Evolutionary conservation across 2,329 filamentous ascomycete genomes (phyloP).

Genomic region (Cordyceps sp.): DNA sequence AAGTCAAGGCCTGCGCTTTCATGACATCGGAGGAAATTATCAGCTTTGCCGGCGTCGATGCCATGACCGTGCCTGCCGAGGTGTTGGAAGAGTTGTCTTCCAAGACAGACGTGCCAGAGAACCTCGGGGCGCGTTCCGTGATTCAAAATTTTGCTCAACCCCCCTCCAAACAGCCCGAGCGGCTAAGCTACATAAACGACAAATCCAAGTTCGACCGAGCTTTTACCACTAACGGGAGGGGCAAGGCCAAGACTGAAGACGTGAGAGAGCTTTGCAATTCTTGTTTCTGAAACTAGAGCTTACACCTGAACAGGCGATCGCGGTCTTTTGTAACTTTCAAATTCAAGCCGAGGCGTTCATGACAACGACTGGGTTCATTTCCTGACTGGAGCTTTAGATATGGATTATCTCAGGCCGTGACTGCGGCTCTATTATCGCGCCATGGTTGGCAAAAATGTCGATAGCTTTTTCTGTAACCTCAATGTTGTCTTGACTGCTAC

Average conservation of each 20-base stretch:
- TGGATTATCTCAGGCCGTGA: too few relatives aligned
- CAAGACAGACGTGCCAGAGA: neutral
- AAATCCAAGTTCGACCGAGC: neutral
- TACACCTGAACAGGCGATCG: neutral
- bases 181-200: neutral
- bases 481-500: too few relatives aligned
- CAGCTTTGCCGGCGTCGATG: neutral
- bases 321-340: neutral
- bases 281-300: neutral
- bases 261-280: neutral
- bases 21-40: neutral
- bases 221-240: neutral
- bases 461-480: too few relatives aligned
- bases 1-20: slow-evolving; percentile 1
- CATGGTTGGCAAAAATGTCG: too few relatives aligned
- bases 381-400: neutral
- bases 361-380: neutral
- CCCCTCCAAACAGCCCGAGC: neutral
- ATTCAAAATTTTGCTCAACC: neutral
- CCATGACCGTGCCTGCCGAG: slow-evolving; percentile 1
- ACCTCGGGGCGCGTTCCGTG: neutral
- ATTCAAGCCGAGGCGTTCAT: neutral
- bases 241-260: slow-evolving; percentile 1
- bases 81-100: neutral
- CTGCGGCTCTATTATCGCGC: too few relatives aligned